Base-by-base conservation (phyloP, 2,329 filamentous ascomycete species). In the Trichoderma citrinoviride region DNA sequence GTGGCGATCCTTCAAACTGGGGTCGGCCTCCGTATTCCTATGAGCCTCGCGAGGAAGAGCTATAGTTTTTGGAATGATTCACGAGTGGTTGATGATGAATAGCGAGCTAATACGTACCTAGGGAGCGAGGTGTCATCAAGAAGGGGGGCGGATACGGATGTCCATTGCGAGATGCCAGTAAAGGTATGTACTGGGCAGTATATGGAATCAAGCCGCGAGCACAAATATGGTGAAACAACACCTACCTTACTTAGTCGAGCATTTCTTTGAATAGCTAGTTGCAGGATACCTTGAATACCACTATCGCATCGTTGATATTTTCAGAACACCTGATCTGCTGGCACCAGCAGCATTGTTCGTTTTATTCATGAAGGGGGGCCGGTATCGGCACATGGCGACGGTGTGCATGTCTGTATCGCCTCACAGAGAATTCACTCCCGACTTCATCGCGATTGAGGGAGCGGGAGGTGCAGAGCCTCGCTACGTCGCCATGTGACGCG, bases 1-100 rank as follows among this genome's bases (percentile, higher is more conserved):
- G 90, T 14, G 90, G 91, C 14, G 89, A 90, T 73, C 88, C 88
- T 3, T 80, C 81, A 52, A 85, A 91, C 70, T 91, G 89, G 89
- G 85, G 82, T 19, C 79, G 83, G 67, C 80, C 82, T 52, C 76
- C 73, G 65, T 82, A 64, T 52, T 76, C 73, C 65, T 82, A 64
- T 44, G 46, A 53, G 37, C 40, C 40, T 37, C 60, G 44, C 19
- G 60, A 65, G 29, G 44, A 64, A 40, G 15, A 57, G 7, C 15
- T 57, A 5, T 50, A 17, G 23, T 41, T 23, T 29, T 7, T 7
- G 47, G 17, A 23, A 27, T 37, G 37, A 23, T 43, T 50, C 7
- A 14, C 15, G 44, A 25, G 29, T 17, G 44, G 40, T 46, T n/a
- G n/a, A 10, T 33, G 23, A 44, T 7, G 37, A 44, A 40, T 7